These are phyloP conservation scores for Aspergillus carlsbadensis DNA, from an alignment of 495 filamentous ascomycete genomes.

Conservation along the genomic window DNA sequence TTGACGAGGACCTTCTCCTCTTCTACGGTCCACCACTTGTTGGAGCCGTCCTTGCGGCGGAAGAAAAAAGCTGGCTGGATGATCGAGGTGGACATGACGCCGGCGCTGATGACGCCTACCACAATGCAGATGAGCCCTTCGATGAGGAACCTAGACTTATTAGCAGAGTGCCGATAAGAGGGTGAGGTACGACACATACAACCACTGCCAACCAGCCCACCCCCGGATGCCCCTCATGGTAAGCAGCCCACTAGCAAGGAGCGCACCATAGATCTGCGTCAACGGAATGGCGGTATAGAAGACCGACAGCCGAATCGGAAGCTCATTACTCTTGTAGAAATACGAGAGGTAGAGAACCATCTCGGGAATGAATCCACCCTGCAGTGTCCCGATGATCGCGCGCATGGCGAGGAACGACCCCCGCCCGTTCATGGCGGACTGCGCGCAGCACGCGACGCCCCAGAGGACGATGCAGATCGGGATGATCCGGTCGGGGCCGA, in stretches of 20 bases:
- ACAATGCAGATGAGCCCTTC: constrained; percentile 10
- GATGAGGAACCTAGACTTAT: not conserved
- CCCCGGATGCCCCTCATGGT: constrained; percentile 49
- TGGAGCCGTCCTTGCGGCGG: constrained; percentile 9
- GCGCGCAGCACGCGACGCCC: constrained; percentile 3
- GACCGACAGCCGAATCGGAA: constrained; percentile 47
- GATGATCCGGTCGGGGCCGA: not conserved
- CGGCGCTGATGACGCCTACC: constrained; percentile 7
- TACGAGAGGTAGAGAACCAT: not conserved
- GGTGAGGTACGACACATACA: constrained; percentile 36
- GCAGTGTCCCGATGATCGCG: not conserved
- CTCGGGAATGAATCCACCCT: not conserved
- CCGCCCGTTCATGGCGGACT: not conserved
- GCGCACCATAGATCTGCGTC: constrained; percentile 42
- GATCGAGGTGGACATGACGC: constrained; percentile 5
- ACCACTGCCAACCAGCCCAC: constrained; percentile 50
- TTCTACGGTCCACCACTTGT: constrained; percentile 6
- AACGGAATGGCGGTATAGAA: constrained; percentile 44
- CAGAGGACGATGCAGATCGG: constrained; percentile 31
- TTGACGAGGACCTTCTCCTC: not conserved
- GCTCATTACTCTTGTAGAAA: constrained; percentile 36
- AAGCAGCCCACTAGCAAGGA: constrained; percentile 52
- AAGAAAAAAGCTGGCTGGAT: constrained; percentile 4
- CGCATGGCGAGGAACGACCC: not conserved
- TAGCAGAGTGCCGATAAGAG: not conserved